A percentile compares a stretch with the other conserved stretches of the same genome.
These are phyloP conservation scores for Grosmannia huntii DNA, from an alignment of 2,329 filamentous ascomycete species.

Conservation along the genomic window DNA sequence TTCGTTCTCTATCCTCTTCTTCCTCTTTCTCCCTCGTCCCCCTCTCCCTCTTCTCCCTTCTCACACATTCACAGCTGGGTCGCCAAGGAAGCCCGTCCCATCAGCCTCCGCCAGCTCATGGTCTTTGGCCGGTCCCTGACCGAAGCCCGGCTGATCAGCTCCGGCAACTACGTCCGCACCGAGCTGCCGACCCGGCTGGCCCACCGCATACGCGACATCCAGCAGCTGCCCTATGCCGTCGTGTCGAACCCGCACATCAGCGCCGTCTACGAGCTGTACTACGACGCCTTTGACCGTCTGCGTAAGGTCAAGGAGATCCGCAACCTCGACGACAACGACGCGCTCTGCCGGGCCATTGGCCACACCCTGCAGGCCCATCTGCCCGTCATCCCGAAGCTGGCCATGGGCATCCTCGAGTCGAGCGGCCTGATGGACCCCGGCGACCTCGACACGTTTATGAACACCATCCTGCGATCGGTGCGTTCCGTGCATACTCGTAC, in stretches of 20 bases:
- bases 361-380: constrained; percentile 76
- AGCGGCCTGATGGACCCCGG: constrained; percentile 67
- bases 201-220: constrained; percentile 93
- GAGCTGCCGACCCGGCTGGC: constrained; percentile 84
- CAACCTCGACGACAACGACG: constrained; percentile 79
- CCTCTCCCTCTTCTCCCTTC: not conserved
- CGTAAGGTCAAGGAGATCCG: constrained; percentile 74
- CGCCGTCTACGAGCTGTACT: constrained; percentile 93
- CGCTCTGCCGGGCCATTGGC: constrained; percentile 67
- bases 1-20: not conserved
- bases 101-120: constrained; percentile 89
- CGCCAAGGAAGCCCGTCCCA: constrained; percentile 80
- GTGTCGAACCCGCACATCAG: constrained; percentile 91
- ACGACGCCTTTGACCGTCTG: constrained; percentile 87
- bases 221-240: constrained; percentile 88
- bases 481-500: constrained; percentile 32
- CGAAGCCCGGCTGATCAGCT: constrained; percentile 77
- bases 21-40: not conserved
- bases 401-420: constrained; percentile 89
- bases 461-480: constrained; percentile 79
- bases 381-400: constrained; percentile 83
- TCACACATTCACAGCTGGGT: constrained; percentile 59
- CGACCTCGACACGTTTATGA: constrained; percentile 89
- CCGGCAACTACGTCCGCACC: constrained; percentile 92
- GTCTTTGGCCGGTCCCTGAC: constrained; percentile 93